Base-by-base conservation (phyloP, 306 rosid genomes). In the Quercus dentata region DNA sequence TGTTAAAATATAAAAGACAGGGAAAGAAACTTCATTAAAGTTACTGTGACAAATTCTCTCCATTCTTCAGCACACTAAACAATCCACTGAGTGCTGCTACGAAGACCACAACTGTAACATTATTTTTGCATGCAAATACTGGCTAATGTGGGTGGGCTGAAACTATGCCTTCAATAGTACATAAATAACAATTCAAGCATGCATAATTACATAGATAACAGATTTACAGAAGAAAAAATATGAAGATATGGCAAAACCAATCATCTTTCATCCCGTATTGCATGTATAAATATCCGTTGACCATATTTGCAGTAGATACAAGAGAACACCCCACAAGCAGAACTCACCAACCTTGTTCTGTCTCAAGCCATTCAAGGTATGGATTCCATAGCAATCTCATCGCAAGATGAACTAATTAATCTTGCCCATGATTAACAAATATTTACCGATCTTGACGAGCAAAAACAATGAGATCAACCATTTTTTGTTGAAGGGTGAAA, bases 211-310 rank as follows among this genome's bases (percentile, higher is more conserved):
- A 71, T 28, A 31, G 19, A 41, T 46, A 44, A 38, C 3, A 44
- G 46, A 84, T 76, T 72, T 80, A 78, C 79, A 65, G 6, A n/a
- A 61, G 72, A 74, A 14, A 62, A 62, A 14, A 62, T 54, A 41
- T 15, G 57, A 54, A 18, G 31, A 74, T 57, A 46, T 5, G 28
- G 2, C 58, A 51, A 30, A 17, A 18, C 56, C 59, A 21, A 44
- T 31, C 38, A 69, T 21, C 49, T 30, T 70, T 33, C 19, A 68
- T 73, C 65, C 57, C 56, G 61, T 49, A n/a, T 35, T 56, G 69
- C 67, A 28, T 28, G 69, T 5, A 28, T 63, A 13, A 23, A 56
- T 14, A 61, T 38, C 14, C 9, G 13, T 23, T 19, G 54, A 68
- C 31, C 73, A 14, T 62, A 63, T 21, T 59, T 69, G 28, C 54